Evolutionary conservation across 345 rosid genomes (phyloP), one percentile per base, ranked within the genome.

Genomic region (Corchorus olitorius): DNA sequence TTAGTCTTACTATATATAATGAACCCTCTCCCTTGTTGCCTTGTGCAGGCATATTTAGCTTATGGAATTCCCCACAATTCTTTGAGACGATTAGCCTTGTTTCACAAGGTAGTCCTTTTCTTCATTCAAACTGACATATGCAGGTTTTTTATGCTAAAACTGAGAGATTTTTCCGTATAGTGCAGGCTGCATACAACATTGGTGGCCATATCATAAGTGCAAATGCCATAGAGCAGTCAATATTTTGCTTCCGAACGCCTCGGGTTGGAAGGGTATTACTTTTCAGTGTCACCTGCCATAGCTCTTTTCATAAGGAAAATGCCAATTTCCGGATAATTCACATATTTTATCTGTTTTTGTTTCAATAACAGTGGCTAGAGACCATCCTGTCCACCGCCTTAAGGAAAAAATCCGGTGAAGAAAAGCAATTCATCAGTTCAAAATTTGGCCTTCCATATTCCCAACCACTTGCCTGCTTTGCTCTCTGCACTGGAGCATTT

Each of bases 181-280:
- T 86, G 89, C 95, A 93, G 98, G 93, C 92, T 83, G 90, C 94
- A 16, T 94, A 94, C 81, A 94, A 93, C 86, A 87, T 94, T 8
- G 94, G 93, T 27, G 98, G 97, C 41, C 92, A 86, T 63, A 81
- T 90, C 58, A 79, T 93, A 61, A 93, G 93, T 58, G 97, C 97
- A 81, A 91, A 88, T 83, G 84, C 97, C 63, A 89, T 94, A 69
- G 95, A 94, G 87, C 90, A 90, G 81, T 90, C 93, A 8, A 86
- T 94, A 81, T 87, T 94, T 72, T 79, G 97, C 81, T 80, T 94
- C 79, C 88, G 77, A 11, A 81, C 95, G 77, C 93, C 90, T 59
- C 83, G 97, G 65, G 83, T 76, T 53, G 98, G 97, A 67, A 80
- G 92, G 86, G 98, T 94, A 93, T 55, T 49, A 56, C 39, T 46